A percentile compares a stretch with the other conserved stretches of the same genome.
Evolutionary conservation across 345 rosid genomes (phyloP).

Genomic region (Mercurialis annua): DNA sequence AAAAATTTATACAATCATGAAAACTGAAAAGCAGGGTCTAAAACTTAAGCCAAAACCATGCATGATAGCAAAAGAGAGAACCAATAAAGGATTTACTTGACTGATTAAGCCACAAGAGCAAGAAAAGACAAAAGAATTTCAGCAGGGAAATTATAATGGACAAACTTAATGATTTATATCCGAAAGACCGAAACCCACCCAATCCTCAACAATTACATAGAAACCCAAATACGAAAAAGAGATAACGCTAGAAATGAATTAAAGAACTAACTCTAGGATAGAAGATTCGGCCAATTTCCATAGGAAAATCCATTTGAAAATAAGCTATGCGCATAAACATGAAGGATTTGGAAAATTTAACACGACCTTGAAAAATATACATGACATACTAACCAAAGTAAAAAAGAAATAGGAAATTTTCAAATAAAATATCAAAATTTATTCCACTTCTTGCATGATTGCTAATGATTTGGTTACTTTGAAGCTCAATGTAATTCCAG

Average conservation of each 20-base stretch:
- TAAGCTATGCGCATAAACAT: neutral
- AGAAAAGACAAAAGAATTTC: neutral
- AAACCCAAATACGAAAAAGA: neutral
- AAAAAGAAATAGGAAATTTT: neutral
- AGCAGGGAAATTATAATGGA: neutral
- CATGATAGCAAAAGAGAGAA: neutral
- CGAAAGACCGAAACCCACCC: neutral
- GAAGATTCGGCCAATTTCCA: neutral
- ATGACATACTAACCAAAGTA: too few relatives aligned
- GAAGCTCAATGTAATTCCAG: slow-evolving; percentile 5
- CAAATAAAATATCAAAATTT: slow-evolving; percentile 3
- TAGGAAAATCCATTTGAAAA: neutral
- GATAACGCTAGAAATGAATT: neutral
- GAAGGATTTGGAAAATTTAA: neutral
- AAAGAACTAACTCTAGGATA: slow-evolving; percentile 3
- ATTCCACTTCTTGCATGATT: too few relatives aligned
- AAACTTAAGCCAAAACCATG: neutral
- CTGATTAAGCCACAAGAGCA: neutral
- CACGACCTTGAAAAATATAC: neutral
- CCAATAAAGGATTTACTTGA: neutral
- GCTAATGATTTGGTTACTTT: neutral
- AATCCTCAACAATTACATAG: neutral
- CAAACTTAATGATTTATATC: neutral
- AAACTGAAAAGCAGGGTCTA: neutral
- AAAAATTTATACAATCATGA: neutral